These are phyloP conservation scores for Hygrophila difformis DNA, from an alignment of 257 asterid genomes.

Conservation along the genomic window DNA sequence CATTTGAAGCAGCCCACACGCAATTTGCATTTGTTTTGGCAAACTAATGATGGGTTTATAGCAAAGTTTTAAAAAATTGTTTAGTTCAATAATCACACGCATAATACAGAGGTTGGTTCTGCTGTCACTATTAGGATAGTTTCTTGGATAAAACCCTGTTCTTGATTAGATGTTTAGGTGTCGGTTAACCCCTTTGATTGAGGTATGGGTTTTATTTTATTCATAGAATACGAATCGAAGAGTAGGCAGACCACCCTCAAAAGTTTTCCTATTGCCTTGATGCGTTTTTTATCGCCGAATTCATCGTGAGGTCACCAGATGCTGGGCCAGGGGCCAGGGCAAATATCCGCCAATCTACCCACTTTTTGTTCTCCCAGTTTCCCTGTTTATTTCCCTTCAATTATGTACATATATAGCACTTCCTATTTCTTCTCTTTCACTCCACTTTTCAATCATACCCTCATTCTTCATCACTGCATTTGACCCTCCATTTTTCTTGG, in stretches of 20 bases:
- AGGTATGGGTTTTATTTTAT: constrained; percentile 10
- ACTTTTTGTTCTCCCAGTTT: constrained; percentile 25
- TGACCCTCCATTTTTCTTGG: constrained; percentile 18
- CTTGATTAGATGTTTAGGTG: constrained; percentile 15
- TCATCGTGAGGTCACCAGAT: constrained; percentile 16
- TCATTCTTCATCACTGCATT: constrained; percentile 15
- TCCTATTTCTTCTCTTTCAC: constrained; percentile 44
- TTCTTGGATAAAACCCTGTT: constrained; percentile 15
- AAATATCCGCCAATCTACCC: constrained; percentile 30
- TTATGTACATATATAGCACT: constrained; percentile 22
- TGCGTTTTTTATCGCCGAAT: constrained; percentile 9
- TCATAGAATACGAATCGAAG: constrained; percentile 14
- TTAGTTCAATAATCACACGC: no score
- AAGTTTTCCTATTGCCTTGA: constrained; percentile 14
- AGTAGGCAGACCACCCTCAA: constrained; percentile 10
- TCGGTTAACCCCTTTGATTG: constrained; percentile 33
- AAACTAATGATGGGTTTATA: no score
- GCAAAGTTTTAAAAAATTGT: no score
- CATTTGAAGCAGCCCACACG: constrained; percentile 6
- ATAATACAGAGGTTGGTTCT: constrained; percentile 18
- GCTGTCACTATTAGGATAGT: constrained; percentile 23
- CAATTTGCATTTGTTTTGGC: constrained; percentile 1
- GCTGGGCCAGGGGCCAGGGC: constrained; percentile 56
- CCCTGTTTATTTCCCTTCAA: constrained; percentile 7
- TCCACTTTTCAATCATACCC: constrained; percentile 15